Conservation (phyloP, 2,329 filamentous ascomycete genomes). For the Colletotrichum brevisporum region DNA sequence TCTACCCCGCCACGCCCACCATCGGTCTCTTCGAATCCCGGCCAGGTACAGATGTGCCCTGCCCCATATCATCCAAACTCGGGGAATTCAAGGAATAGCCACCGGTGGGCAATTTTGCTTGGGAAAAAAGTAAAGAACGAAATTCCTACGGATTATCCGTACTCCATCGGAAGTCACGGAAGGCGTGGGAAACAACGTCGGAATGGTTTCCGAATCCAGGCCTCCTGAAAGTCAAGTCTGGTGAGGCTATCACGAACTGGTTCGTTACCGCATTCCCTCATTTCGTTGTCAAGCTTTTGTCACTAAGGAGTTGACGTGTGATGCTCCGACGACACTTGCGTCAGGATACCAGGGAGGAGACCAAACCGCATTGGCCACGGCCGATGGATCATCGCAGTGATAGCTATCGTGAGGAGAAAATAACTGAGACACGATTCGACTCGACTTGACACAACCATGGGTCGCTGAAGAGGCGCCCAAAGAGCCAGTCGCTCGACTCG, state of each 20-base stretch:
- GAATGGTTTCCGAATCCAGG: background rate
- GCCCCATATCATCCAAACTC: background rate
- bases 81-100: background rate
- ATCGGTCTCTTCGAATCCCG: background rate
- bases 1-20: background rate
- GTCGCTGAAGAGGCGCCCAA: background rate
- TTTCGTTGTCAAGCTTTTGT: background rate
- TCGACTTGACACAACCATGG: constrained; percentile 24
- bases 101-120: background rate
- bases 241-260: background rate
- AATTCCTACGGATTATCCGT: no score
- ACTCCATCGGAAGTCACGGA: background rate
- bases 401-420: constrained; percentile 22
- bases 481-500: background rate
- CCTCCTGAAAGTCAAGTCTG: background rate
- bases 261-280: background rate
- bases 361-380: constrained; percentile 13
- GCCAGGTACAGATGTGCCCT: background rate
- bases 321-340: constrained; percentile 22
- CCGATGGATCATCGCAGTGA: constrained; percentile 21
- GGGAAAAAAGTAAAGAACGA: no score
- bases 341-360: background rate
- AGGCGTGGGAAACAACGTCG: background rate
- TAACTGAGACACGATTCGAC: constrained; percentile 30
- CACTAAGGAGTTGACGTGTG: background rate